Conservation (phyloP, 1,284 basidiomycete genomes). For the Ganoderma lucidum region DNA sequence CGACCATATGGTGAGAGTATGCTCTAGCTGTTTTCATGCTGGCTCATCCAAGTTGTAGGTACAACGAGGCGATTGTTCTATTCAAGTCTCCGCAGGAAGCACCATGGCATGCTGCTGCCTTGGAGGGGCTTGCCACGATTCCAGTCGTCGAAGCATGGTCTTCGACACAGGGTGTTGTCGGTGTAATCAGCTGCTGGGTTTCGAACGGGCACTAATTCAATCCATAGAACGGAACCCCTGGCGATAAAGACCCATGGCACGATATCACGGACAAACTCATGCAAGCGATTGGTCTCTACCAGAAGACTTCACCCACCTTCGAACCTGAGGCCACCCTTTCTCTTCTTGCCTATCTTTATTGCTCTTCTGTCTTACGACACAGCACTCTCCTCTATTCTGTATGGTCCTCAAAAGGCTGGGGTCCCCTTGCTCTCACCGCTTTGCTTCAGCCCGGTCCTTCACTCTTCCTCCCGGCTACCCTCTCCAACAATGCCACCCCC, state of each 20-base stretch:
- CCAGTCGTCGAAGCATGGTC: conserved; percentile 87
- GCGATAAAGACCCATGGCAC: conserved; percentile 69
- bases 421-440: conserved; percentile 77
- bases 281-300: conserved; percentile 71
- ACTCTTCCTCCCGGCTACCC: conserved; percentile 62
- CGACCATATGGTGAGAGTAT: conserved; percentile 72
- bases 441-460: conserved; percentile 72
- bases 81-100: conserved; percentile 79
- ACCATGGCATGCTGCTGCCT: conserved; percentile 86
- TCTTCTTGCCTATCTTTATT: conserved; percentile 72
- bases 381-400: conserved; percentile 74
- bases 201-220: background rate
- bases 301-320: conserved; percentile 55
- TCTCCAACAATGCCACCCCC: conserved; percentile 42
- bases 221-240: conserved; percentile 50
- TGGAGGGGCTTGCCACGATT: conserved; percentile 85
- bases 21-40: conserved; percentile 1
- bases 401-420: conserved; percentile 91
- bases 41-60: conserved; percentile 56
- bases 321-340: conserved; percentile 67
- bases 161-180: conserved; percentile 72
- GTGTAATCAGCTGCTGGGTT: conserved; percentile 34
- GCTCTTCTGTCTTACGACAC: conserved; percentile 72
- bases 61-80: conserved; percentile 80
- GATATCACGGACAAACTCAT: conserved; percentile 74